Evolutionary conservation across 2,329 filamentous ascomycete genomes (phyloP), one percentile per base, ranked within the genome.

Genomic region (Aspergillus tamarii): DNA sequence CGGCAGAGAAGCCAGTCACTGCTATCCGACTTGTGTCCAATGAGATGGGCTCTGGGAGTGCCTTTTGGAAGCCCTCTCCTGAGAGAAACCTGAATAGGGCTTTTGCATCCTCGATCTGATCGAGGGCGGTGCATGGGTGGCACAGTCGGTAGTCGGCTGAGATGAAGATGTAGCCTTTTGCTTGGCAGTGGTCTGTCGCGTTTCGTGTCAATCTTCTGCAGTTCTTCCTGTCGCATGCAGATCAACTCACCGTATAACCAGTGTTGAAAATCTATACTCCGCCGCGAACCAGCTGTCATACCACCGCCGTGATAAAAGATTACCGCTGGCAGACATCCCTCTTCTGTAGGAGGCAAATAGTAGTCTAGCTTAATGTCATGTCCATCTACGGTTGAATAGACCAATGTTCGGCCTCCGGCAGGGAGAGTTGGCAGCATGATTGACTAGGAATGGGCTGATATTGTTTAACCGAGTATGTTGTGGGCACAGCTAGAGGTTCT

Each of bases 221-320:
- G n/a, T 32, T 12, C 26, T 10, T 10, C 30, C 9, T 14, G 28
- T 26, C 7, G 19, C 8, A 10, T 3, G 7, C 50, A 34, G 41
- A 16, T 7, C 16, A 12, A 56, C 60, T 9, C 57, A 70, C 68
- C 58, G 50, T 69, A 66, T 34, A 71, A 46, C 69, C 68, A 71
- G 11, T 41, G 36, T 1, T 64, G 67, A 19, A 65, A 63, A 7
- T 26, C 48, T 8, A 46, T 32, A 8, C 57, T 57, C 5, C 68
- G 64, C 10, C 69, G 62, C n/a, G 65, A 70, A 4, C 69, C 69
- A 3, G 69, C 67, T 1, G 68, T 66, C 69, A 71, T 71, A 8
- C 69, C 69, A 23, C 69, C 69, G 14, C 69, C 69, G 43, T 71
- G 69, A 32, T 70, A 71, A 59, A 69, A 70, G 56, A 71, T 66